A percentile compares a stretch with the other conserved stretches of the same genome.
These are phyloP conservation scores for Trichosporon sp. DNA, from an alignment of 1,284 basidiomycete genomes.

Conservation along the genomic window DNA sequence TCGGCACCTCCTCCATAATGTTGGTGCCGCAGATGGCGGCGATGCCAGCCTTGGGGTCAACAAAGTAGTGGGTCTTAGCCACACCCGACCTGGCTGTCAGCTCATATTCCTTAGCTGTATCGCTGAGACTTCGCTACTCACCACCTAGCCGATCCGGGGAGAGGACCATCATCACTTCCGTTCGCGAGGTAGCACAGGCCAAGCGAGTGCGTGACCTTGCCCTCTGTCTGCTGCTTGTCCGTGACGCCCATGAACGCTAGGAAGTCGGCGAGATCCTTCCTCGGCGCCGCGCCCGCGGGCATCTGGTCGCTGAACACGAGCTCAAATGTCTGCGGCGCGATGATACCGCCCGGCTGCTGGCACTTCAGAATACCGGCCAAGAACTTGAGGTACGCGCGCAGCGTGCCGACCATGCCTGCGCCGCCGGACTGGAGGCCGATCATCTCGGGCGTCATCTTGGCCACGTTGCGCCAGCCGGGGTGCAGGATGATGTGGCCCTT, in stretches of 20 bases:
- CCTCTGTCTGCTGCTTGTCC: conserved; percentile 21
- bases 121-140: no score
- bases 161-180: conserved; percentile 24
- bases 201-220: conserved; percentile 24
- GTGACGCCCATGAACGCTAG: conserved; percentile 23
- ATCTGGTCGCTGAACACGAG: conserved; percentile 38
- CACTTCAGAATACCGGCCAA: conserved; percentile 39
- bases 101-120: no score
- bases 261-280: conserved; percentile 26
- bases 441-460: conserved; percentile 27
- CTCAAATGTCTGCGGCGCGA: conserved; percentile 33
- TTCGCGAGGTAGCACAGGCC: conserved; percentile 21
- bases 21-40: conserved; percentile 22
- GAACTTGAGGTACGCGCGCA: conserved; percentile 42
- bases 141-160: conserved; percentile 33
- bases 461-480: conserved; percentile 39
- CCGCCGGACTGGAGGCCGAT: conserved; percentile 38
- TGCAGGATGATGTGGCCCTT: conserved; percentile 30
- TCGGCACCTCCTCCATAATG: conserved; percentile 4
- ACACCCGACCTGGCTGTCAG: conserved; percentile 27
- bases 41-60: conserved; percentile 36
- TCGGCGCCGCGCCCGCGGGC: conserved; percentile 25
- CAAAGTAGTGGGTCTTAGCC: conserved; percentile 36
- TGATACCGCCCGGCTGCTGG: conserved; percentile 28
- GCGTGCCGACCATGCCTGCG: conserved; percentile 45